Conservation (phyloP, 257 asterid species). For the Capsicum chinense region DNA sequence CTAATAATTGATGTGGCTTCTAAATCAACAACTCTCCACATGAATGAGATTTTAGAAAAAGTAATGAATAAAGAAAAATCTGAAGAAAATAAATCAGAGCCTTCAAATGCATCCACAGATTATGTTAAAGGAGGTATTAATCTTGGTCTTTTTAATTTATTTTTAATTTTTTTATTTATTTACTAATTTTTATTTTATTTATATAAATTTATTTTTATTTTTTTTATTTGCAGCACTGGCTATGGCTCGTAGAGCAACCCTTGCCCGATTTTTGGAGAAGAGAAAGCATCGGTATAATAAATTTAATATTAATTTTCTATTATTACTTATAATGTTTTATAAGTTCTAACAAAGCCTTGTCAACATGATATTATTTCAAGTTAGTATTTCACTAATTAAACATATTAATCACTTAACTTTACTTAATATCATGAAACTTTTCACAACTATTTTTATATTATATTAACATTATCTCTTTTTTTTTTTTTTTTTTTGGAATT, state of each 20-base stretch:
- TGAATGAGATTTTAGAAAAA: constrained; percentile 8
- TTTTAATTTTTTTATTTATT: neutral
- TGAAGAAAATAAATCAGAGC: constrained; percentile 15
- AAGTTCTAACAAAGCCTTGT: neutral
- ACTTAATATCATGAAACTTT: neutral
- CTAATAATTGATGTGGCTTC: constrained; percentile 5
- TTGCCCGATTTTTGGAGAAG: constrained; percentile 68
- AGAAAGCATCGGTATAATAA: constrained; percentile 48
- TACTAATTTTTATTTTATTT: neutral
- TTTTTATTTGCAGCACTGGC: constrained; percentile 48
- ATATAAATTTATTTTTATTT: neutral
- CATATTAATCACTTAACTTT: too few species aligned
- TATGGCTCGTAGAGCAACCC: constrained; percentile 65
- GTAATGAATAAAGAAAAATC: neutral
- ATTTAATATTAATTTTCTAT: neutral
- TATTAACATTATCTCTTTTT: neutral
- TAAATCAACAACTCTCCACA: constrained; percentile 19
- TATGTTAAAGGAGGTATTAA: constrained; percentile 34
- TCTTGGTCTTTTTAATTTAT: neutral
- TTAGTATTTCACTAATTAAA: too few species aligned
- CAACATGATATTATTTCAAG: neutral
- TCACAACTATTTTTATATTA: neutral
- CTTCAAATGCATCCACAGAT: constrained; percentile 28
- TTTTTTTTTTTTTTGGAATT: neutral
- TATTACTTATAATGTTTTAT: neutral